Percentiles rank a stretch among this genome's conserved stretches.
Conservation (phyloP, 495 filamentous ascomycete genomes). For the Stereocaulon alpinum region DNA sequence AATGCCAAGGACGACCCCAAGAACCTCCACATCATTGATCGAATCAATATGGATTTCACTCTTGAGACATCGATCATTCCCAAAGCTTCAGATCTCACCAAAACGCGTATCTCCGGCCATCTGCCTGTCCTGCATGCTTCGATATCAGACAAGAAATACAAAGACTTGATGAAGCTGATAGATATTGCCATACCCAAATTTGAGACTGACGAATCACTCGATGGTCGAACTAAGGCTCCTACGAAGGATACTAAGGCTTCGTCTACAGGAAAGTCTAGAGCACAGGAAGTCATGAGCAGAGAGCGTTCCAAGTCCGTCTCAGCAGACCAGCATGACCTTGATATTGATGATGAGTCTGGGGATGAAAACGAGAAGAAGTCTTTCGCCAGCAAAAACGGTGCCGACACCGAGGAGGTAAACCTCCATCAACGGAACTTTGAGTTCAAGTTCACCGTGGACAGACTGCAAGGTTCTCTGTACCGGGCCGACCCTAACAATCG, state of each 20-base stretch:
- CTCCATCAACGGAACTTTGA: constrained; percentile 84
- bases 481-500: constrained; percentile 71
- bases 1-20: constrained; percentile 54
- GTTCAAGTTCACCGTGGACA: constrained; percentile 90
- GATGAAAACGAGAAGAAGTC: constrained; percentile 45
- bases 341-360: constrained; percentile 69
- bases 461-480: constrained; percentile 83
- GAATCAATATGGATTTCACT: constrained; percentile 92
- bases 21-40: constrained; percentile 83
- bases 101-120: constrained; percentile 81
- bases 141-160: constrained; percentile 91
- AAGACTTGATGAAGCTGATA: constrained; percentile 88
- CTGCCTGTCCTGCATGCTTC: constrained; percentile 85
- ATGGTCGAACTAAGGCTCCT: constrained; percentile 17
- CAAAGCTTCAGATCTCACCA: constrained; percentile 86
- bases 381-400: constrained; percentile 50
- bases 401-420: constrained; percentile 50
- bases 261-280: constrained; percentile 20
- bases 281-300: constrained; percentile 34
- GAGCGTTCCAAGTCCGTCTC: constrained; percentile 51
- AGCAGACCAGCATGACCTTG: constrained; percentile 60
- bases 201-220: constrained; percentile 39
- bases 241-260: constrained; percentile 22
- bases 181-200: constrained; percentile 90
- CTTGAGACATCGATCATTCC: constrained; percentile 89